Evolutionary conservation across 208 protist species (phyloP), one percentile per base, ranked within the genome.

Genomic region (Trypanosoma mega): DNA sequence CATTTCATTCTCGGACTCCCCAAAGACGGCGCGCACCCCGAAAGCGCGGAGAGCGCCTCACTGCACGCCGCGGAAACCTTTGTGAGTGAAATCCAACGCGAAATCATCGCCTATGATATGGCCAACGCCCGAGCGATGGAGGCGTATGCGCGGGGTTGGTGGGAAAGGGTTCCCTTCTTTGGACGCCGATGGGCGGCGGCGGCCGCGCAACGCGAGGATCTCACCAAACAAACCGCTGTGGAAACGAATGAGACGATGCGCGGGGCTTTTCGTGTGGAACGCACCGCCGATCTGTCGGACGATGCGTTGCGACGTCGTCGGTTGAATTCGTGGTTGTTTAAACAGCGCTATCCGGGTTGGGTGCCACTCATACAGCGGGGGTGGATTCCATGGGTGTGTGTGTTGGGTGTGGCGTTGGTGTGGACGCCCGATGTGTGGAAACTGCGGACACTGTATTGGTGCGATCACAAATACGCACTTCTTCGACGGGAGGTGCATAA

Each of bases 381-480:
- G 78, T 93, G 86, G 82, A 78, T 93, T 55, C 86, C 86, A 18
- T 90, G 65, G 72, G 45, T 80, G 18, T 93, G 86, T 58, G 12
- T 64, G 4, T 69, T 49, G 50, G 67, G 68, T 21, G 37, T 74
- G 33, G 20, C 46, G 18, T 27, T 86, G 14, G 65, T 91, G 8
- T 93, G 86, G 82, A 93, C 86, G 0, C 86, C 86, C 2, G 86
- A 93, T 59, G 77, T 88, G 44, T 93, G 86, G 82, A 93, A 93
- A 72, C 74, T 93, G 63, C 79, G 86, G 16, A 76, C 73, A 16
- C 53, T 93, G 16, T 87, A 93, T 66, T 72, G 63, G 44, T 76
- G 68, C 20, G 86, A 93, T 58, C 61, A 85, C 60, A 68, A 88
- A 52, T 93, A 93, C 65, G 75, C 80, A 3, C 50, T 76, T 6